These are phyloP conservation scores for Echria macrotheca DNA, from an alignment of 495 filamentous ascomycete species.

Conservation along the genomic window DNA sequence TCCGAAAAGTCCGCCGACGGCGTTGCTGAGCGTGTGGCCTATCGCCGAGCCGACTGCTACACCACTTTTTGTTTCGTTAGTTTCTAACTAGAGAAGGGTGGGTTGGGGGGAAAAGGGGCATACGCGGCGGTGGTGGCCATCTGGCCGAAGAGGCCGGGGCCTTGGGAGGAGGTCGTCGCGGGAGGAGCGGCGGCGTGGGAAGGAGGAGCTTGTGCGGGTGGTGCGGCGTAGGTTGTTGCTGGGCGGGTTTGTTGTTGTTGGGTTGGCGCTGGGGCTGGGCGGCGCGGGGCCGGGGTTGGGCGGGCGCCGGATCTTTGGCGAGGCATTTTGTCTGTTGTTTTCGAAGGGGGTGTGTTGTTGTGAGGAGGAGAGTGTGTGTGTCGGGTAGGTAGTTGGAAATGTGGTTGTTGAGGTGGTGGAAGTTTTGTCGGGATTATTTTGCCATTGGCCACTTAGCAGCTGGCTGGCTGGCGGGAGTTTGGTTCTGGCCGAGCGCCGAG, in stretches of 20 bases:
- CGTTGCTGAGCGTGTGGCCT: slow-evolving; percentile 91
- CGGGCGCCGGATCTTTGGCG: slow-evolving; percentile 50
- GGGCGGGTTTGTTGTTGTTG: slow-evolving; percentile 56
- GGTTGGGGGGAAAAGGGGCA: slow-evolving; percentile 27
- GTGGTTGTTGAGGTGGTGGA: neutral
- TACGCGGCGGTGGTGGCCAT: slow-evolving; percentile 86
- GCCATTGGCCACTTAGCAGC: slow-evolving; percentile 24
- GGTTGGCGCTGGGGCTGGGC: slow-evolving; percentile 53
- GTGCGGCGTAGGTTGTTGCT: slow-evolving; percentile 59
- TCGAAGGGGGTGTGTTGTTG: neutral
- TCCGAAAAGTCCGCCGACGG: slow-evolving; percentile 76
- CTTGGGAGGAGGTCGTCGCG: slow-evolving; percentile 41
- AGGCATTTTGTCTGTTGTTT: slow-evolving; percentile 36
- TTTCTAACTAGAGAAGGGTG: slow-evolving; percentile 6
- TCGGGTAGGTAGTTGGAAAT: neutral
- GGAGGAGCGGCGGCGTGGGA: slow-evolving; percentile 45
- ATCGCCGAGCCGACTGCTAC: slow-evolving; percentile 92
- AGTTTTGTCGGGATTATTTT: slow-evolving; percentile 11
- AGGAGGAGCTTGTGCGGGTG: slow-evolving; percentile 25
- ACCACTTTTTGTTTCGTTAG: slow-evolving; percentile 52
- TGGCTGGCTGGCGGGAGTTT: too few relatives aligned
- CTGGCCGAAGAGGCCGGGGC: slow-evolving; percentile 74
- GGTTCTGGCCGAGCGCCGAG: slow-evolving; percentile 1
- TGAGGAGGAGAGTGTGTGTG: neutral
- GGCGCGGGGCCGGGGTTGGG: slow-evolving; percentile 56